A percentile compares a stretch with the other conserved stretches of the same genome.
phyloP scores from a whole-genome alignment of 1,284 basidiomycete species.

The Sparassis latifolia region DNA sequence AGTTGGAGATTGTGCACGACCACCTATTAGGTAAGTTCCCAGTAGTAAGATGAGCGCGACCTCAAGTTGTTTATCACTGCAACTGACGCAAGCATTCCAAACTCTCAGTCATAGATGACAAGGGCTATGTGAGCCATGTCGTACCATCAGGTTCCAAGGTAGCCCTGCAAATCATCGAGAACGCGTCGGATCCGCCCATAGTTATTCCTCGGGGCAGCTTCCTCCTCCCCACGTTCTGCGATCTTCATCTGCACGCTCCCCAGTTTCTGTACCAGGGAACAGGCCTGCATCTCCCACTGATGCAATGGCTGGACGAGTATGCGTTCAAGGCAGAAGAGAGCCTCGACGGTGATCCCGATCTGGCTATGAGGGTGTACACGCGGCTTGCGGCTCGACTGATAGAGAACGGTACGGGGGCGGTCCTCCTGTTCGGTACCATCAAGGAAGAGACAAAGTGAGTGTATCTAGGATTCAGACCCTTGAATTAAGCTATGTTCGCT shows the following conservation, averaged over 20 bases:
- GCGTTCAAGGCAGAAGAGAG: conserved; percentile 74
- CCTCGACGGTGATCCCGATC: conserved; percentile 53
- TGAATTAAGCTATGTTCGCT: not conserved
- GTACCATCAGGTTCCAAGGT: conserved; percentile 29
- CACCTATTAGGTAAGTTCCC: conserved; percentile 47
- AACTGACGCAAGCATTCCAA: conserved; percentile 2
- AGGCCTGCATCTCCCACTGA: conserved; percentile 75
- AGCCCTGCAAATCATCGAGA: conserved; percentile 27
- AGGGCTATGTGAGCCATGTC: conserved; percentile 52
- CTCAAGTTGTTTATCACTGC: not conserved
- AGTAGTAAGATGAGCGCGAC: not conserved
- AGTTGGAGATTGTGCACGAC: conserved; percentile 49
- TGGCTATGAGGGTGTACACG: conserved; percentile 63
- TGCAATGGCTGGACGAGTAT: conserved; percentile 77
- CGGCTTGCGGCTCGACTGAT: conserved; percentile 57
- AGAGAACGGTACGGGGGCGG: conserved; percentile 70
- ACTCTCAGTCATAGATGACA: conserved; percentile 39
- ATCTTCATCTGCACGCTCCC: conserved; percentile 80
- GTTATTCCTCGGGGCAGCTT: conserved; percentile 51
- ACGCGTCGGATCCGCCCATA: conserved; percentile 18
- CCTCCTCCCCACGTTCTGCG: conserved; percentile 71
- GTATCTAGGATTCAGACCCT: not conserved
- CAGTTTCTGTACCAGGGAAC: conserved; percentile 84
- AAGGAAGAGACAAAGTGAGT: conserved; percentile 71
- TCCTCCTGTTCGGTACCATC: conserved; percentile 77